These are phyloP conservation scores for Thermothielavioides terrestris DNA, from an alignment of 495 filamentous ascomycete species.

Conservation along the genomic window DNA sequence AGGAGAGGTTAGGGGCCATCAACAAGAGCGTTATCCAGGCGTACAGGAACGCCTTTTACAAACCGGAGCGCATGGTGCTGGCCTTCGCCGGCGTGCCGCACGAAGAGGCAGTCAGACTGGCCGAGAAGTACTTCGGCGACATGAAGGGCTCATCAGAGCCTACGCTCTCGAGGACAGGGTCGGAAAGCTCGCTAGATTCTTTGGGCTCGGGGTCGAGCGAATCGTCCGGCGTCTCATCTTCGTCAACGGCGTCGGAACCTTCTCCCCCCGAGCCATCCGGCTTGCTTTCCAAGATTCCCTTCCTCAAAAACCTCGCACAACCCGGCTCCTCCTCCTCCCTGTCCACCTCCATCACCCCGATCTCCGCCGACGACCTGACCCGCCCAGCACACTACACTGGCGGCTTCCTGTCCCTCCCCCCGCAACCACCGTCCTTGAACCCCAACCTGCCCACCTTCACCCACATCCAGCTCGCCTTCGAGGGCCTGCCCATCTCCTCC, in stretches of 20 bases:
- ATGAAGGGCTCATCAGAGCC: conserved; percentile 57
- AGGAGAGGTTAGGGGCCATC: conserved; percentile 71
- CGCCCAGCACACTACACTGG: conserved; percentile 83
- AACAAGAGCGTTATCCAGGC: conserved; percentile 62
- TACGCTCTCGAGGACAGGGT: conserved; percentile 49
- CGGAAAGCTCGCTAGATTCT: conserved; percentile 40
- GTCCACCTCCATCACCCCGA: conserved; percentile 29
- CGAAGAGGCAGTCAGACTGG: conserved; percentile 65
- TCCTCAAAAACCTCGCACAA: conserved; percentile 81
- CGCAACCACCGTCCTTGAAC: conserved; percentile 65
- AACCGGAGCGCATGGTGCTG: conserved; percentile 82
- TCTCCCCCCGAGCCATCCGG: conserved; percentile 41
- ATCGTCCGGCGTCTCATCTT: conserved; percentile 22
- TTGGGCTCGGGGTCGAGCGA: conserved; percentile 35
- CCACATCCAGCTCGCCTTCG: conserved; percentile 91
- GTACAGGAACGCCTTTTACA: conserved; percentile 78
- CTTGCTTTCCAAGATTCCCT: conserved; percentile 78
- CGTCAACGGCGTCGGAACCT: conserved; percentile 39
- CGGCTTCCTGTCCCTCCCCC: conserved; percentile 77
- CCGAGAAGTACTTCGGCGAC: conserved; percentile 82
- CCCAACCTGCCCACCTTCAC: conserved; percentile 73
- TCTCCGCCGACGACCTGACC: conserved; percentile 48
- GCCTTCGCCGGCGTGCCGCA: conserved; percentile 92
- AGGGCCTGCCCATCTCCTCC: conserved; percentile 82
- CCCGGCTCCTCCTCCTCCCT: conserved; percentile 52